These are phyloP conservation scores for Cutaneotrichosporon cavernicola DNA, from an alignment of 1,284 basidiomycete species.

Conservation along the genomic window DNA sequence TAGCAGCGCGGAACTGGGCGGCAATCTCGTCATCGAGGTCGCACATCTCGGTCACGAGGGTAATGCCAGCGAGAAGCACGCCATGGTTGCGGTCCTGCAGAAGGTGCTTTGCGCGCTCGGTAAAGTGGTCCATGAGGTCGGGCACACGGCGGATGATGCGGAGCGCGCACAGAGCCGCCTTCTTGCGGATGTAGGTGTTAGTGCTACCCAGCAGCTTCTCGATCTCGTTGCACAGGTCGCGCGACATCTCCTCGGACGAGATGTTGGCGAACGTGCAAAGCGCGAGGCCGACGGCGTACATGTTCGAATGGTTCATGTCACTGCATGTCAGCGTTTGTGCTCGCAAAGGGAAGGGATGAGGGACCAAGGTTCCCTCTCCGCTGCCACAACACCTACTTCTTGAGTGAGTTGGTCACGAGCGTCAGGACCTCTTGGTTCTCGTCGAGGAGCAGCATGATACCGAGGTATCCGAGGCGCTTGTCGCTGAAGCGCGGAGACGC, in stretches of 20 bases:
- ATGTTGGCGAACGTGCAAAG: conserved; percentile 99
- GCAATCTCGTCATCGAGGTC: conserved; percentile 70
- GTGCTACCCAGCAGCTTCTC: conserved; percentile 96
- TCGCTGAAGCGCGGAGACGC: conserved; percentile 97
- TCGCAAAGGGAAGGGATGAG: not conserved
- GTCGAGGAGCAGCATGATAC: conserved; percentile 96
- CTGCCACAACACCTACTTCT: conserved; percentile 70
- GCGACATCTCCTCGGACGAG: conserved; percentile 97
- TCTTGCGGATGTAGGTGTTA: conserved; percentile 98
- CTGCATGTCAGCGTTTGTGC: conserved; percentile 55
- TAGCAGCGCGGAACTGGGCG: conserved; percentile 89
- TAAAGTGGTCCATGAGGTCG: conserved; percentile 92
- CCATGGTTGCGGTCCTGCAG: conserved; percentile 97
- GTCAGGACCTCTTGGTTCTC: conserved; percentile 98
- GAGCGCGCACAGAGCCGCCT: conserved; percentile 96
- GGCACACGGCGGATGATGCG: conserved; percentile 95
- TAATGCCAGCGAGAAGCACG: conserved; percentile 88
- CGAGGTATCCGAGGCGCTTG: conserved; percentile 94
- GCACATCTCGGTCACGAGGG: conserved; percentile 94
- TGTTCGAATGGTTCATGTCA: conserved; percentile 99
- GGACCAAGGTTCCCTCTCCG: not conserved
- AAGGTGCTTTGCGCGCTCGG: conserved; percentile 80
- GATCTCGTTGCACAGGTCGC: conserved; percentile 93
- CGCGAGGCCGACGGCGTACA: conserved; percentile 97
- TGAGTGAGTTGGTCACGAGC: conserved; percentile 95